Percentiles rank a stretch among this genome's conserved stretches.
phyloP scores from a whole-genome alignment of 495 filamentous ascomycete genomes.

The Penicillium arizonense region DNA sequence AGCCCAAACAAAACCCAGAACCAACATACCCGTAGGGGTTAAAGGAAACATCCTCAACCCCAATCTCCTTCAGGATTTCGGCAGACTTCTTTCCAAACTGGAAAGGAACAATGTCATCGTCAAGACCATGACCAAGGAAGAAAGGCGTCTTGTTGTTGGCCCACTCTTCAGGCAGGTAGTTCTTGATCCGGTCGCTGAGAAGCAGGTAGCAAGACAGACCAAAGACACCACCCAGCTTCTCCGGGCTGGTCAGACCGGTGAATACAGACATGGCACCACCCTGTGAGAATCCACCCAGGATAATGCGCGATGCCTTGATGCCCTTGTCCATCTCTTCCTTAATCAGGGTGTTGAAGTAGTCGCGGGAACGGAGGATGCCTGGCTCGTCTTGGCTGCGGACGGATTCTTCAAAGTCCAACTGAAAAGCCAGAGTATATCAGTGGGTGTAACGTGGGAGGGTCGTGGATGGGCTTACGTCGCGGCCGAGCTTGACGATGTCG shows the following conservation, averaged over 20 bases:
- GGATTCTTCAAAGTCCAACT: conserved; percentile 49
- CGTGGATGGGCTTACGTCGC: conserved; percentile 34
- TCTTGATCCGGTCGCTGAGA: conserved; percentile 67
- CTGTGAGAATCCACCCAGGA: conserved; percentile 71
- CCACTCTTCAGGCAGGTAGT: conserved; percentile 59
- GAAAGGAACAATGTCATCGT: conserved; percentile 67
- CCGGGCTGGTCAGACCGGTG: conserved; percentile 66
- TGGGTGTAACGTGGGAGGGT: neutral
- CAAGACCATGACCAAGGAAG: conserved; percentile 82
- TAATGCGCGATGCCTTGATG: conserved; percentile 77
- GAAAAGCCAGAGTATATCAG: conserved; percentile 1
- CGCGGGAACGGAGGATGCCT: conserved; percentile 70
- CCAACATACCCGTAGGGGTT: conserved; percentile 66
- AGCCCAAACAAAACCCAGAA: neutral
- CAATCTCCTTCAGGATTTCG: conserved; percentile 60
- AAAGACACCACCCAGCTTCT: conserved; percentile 84
- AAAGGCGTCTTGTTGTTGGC: conserved; percentile 79
- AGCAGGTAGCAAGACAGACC: conserved; percentile 82
- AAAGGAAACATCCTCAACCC: conserved; percentile 67
- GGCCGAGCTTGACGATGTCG: conserved; percentile 67
- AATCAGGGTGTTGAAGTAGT: conserved; percentile 78
- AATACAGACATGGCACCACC: conserved; percentile 61
- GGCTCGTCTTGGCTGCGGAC: conserved; percentile 67
- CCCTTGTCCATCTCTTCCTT: conserved; percentile 78
- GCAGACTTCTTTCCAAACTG: conserved; percentile 65